Evolutionary conservation across 1,284 basidiomycete species (phyloP).

Genomic region (Irpex sp.): DNA sequence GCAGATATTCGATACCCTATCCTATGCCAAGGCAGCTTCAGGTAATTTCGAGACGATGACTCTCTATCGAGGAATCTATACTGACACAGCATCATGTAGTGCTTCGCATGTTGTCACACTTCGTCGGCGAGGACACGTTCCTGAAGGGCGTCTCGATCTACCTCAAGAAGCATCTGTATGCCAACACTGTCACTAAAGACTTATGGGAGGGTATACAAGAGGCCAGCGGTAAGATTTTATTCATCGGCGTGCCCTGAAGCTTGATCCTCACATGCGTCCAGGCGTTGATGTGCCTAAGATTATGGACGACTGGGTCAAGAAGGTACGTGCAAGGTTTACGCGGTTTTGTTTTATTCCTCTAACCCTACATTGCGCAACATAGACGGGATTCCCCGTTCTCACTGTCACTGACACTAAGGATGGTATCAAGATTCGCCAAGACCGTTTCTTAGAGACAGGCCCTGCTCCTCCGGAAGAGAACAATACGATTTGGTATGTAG

Average conservation of each 20-base stretch:
- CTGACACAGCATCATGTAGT: slow-evolving; percentile 40
- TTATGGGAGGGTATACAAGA: slow-evolving; percentile 87
- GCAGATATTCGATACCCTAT: slow-evolving; percentile 83
- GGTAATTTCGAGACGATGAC: slow-evolving; percentile 31
- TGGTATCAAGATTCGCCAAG: slow-evolving; percentile 79
- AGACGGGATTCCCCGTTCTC: slow-evolving; percentile 73
- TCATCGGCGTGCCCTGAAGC: too few species aligned
- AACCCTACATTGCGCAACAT: too few species aligned
- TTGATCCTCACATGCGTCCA: slow-evolving; percentile 14
- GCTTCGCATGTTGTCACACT: slow-evolving; percentile 90
- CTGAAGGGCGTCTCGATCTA: slow-evolving; percentile 88
- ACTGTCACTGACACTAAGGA: slow-evolving; percentile 77
- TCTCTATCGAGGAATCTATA: too few species aligned
- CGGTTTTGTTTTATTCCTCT: too few species aligned
- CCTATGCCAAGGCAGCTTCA: slow-evolving; percentile 85
- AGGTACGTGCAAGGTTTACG: slow-evolving; percentile 42
- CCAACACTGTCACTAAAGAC: slow-evolving; percentile 84
- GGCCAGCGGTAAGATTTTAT: slow-evolving; percentile 49
- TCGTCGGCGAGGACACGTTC: slow-evolving; percentile 89
- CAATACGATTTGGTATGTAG: slow-evolving; percentile 71
- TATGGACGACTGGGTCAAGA: slow-evolving; percentile 92
- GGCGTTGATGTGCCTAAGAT: slow-evolving; percentile 76
- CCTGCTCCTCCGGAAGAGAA: slow-evolving; percentile 80
- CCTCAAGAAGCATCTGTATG: slow-evolving; percentile 84
- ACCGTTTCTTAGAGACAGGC: slow-evolving; percentile 90